A percentile compares a stretch with the other conserved stretches of the same genome.
Evolutionary conservation across 2,329 filamentous ascomycete species (phyloP).

Genomic region (Incumbomyces delicatus): DNA sequence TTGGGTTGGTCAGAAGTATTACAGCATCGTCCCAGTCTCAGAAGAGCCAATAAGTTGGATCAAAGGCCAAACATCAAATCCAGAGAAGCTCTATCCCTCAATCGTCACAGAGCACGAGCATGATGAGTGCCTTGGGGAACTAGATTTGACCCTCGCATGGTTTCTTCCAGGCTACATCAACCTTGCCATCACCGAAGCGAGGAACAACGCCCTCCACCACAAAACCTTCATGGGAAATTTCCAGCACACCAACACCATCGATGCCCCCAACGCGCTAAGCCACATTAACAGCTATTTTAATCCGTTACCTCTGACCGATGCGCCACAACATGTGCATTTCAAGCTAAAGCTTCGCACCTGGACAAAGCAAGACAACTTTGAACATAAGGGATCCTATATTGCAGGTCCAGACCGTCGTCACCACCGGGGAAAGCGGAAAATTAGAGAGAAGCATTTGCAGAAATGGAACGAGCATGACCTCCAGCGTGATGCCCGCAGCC

Average conservation of each 20-base stretch:
- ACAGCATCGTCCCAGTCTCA: neutral
- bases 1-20: conserved; percentile 14
- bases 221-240: neutral
- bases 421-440: conserved; percentile 9
- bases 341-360: neutral
- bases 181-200: neutral
- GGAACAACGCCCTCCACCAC: neutral
- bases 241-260: neutral
- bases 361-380: conserved; percentile 13
- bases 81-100: neutral
- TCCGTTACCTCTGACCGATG: neutral
- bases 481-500: neutral
- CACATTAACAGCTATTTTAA: neutral
- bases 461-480: neutral
- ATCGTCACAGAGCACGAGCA: neutral
- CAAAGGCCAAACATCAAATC: neutral
- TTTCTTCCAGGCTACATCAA: neutral
- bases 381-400: conserved; percentile 8
- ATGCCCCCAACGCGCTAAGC: neutral
- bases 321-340: neutral
- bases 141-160: neutral
- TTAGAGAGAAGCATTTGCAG: conserved; percentile 8
- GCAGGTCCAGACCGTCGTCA: conserved; percentile 11
- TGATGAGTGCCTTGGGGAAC: neutral
- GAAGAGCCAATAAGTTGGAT: neutral